Base-by-base conservation (phyloP, 2,329 filamentous ascomycete species). In the Botrytis galanthina region DNA sequence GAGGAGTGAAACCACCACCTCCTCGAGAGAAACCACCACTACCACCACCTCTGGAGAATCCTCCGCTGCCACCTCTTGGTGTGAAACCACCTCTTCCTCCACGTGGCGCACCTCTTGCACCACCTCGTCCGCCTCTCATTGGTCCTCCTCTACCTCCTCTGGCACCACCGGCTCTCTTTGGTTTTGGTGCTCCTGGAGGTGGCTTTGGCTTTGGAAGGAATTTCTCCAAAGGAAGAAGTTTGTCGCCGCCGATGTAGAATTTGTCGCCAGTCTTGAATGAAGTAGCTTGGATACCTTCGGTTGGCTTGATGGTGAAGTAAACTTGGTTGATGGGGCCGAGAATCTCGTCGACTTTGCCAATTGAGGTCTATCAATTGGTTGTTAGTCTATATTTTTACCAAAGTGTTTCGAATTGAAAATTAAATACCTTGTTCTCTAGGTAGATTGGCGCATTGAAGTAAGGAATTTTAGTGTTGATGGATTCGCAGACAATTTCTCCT, bases 391-490 rank as follows among this genome's bases (percentile, higher is more conserved):
- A 22, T 3, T 18, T 18, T 7, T 39, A 18, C 46, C 4, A 8
- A 32, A 16, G 1, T 2, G 3, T 18, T 29, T 29, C 3, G 10
- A 4, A 35, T 48, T 46, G 12, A 35, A 29, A 42, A 20, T 61
- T 39, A 63, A 37, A 42, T 71, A 92, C 92, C 88, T 98, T 99
- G 88, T 98, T 99, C 88, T 98, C 95, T 80, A 98, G 92, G 86
- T 96, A 99, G 84, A 99, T 97, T 78, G 94, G 94, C 75, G 96
- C 96, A 87, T 98, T 98, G 91, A 99, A 99, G 87, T 97, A 97
- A 75, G 96, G 96, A 77, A 99, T 92, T 86, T 98, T 98, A 80
- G 92, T 87, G 87, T 98, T 98, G 84, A 92, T 92, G 78, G 93
- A 97, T 84, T 94, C 91, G 92, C 95, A 98, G 79, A 99, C 92